These are phyloP conservation scores for Suhomyces chickasaworum DNA, from an alignment of 1,139 yeast species.

Conservation along the genomic window DNA sequence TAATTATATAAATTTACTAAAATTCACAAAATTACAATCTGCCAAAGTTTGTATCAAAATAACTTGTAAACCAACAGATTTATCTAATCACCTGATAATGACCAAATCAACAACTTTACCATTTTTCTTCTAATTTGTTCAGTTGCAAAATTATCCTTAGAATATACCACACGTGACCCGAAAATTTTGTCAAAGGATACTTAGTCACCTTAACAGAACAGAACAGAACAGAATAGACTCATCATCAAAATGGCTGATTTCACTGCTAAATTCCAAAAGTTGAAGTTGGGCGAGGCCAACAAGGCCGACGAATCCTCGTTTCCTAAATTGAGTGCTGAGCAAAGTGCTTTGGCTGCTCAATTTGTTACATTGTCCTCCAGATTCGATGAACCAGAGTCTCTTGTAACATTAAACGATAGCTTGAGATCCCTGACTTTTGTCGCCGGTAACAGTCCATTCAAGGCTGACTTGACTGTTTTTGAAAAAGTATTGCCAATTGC, in stretches of 20 bases:
- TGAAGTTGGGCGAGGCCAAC: slow-evolving; percentile 40
- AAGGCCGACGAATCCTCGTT: slow-evolving; percentile 31
- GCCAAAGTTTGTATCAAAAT: too few relatives aligned
- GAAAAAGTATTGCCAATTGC: slow-evolving; percentile 64
- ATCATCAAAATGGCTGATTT: slow-evolving; percentile 43
- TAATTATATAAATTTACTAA: neutral
- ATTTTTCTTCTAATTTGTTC: neutral
- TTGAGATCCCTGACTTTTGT: slow-evolving; percentile 72
- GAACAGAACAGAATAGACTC: neutral
- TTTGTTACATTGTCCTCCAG: slow-evolving; percentile 72
- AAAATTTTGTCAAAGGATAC: slow-evolving; percentile 10
- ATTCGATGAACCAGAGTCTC: slow-evolving; percentile 55
- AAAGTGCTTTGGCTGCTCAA: slow-evolving; percentile 77
- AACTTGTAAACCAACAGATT: too few relatives aligned
- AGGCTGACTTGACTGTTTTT: slow-evolving; percentile 69
- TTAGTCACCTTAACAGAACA: neutral
- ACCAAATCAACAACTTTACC: too few relatives aligned
- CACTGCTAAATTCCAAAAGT: slow-evolving; percentile 39
- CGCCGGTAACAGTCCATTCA: slow-evolving; percentile 63
- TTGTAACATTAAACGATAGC: slow-evolving; percentile 64
- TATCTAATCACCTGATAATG: too few relatives aligned
- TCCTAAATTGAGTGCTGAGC: slow-evolving; percentile 46
- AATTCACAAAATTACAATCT: neutral
- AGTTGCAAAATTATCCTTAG: slow-evolving; percentile 7
- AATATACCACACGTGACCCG: slow-evolving; percentile 10